Percentiles rank a stretch among this genome's conserved stretches.
phyloP scores from a whole-genome alignment of 2,329 filamentous ascomycete genomes.

The Phyllosticta citriasiana region DNA sequence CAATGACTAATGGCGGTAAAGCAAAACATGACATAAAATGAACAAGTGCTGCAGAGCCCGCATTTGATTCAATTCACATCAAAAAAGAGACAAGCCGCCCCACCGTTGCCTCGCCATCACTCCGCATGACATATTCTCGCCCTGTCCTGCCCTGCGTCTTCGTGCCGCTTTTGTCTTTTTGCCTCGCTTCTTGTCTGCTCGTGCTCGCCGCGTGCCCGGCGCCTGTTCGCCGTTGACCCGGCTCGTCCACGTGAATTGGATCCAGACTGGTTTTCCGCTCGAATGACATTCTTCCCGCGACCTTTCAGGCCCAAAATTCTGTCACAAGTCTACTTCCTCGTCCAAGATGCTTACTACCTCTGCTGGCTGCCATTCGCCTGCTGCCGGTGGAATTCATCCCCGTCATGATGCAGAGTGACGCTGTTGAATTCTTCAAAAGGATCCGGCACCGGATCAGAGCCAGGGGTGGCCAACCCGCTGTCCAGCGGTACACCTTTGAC shows the following conservation, averaged over 20 bases:
- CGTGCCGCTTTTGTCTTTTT: background rate
- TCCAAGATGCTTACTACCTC: slow-evolving; percentile 1
- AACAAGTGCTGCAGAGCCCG: background rate
- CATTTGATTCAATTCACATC: background rate
- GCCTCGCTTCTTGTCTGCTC: background rate
- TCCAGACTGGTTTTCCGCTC: background rate
- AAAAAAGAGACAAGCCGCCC: background rate
- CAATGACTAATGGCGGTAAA: background rate
- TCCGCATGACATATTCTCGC: background rate
- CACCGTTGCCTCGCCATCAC: background rate
- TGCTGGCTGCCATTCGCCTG: background rate
- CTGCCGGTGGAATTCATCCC: slow-evolving; percentile 49
- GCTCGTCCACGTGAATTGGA: background rate
- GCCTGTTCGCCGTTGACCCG: background rate
- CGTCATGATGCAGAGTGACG: slow-evolving; percentile 93
- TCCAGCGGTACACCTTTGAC: slow-evolving; percentile 77
- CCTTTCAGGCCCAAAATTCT: slow-evolving; percentile 13
- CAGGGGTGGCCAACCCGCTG: slow-evolving; percentile 75
- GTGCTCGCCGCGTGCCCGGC: background rate
- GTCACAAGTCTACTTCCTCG: slow-evolving; percentile 10
- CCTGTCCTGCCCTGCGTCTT: background rate
- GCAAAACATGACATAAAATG: background rate
- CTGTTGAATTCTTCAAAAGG: slow-evolving; percentile 99
- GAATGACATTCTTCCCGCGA: slow-evolving; percentile 2
- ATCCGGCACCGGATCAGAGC: slow-evolving; percentile 62